These are phyloP conservation scores for Diplodia intermedia DNA, from an alignment of 2,329 filamentous ascomycete genomes.

Conservation along the genomic window DNA sequence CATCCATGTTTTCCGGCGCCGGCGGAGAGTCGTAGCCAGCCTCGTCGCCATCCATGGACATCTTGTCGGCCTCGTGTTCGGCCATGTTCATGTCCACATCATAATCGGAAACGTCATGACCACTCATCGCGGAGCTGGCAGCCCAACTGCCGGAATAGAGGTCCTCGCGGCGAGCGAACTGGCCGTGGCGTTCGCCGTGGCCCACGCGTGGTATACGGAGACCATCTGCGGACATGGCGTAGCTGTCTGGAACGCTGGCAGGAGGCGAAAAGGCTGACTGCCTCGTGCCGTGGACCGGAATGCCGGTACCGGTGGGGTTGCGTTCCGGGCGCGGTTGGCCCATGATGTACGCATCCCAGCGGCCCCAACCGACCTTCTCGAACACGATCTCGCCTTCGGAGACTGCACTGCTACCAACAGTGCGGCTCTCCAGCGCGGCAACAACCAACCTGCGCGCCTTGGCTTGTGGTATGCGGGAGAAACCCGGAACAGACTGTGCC, in stretches of 20 bases:
- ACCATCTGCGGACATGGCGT: slow-evolving; percentile 51
- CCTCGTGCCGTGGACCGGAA: slow-evolving; percentile 36
- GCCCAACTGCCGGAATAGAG: slow-evolving; percentile 65
- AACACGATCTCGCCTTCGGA: slow-evolving; percentile 46
- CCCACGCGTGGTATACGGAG: slow-evolving; percentile 55
- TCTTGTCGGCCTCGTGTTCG: slow-evolving; percentile 90
- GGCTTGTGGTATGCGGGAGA: slow-evolving; percentile 83
- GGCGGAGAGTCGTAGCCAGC: slow-evolving; percentile 29
- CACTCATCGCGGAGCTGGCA: slow-evolving; percentile 76
- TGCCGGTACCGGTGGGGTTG: slow-evolving; percentile 6
- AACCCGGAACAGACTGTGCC: slow-evolving; percentile 90
- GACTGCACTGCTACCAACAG: slow-evolving; percentile 13
- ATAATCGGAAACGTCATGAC: slow-evolving; percentile 66
- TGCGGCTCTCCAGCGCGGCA: slow-evolving; percentile 83
- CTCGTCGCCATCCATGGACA: slow-evolving; percentile 86
- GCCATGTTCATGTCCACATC: slow-evolving; percentile 66
- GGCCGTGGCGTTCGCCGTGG: slow-evolving; percentile 33
- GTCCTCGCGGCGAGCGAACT: slow-evolving; percentile 39
- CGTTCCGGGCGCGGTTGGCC: slow-evolving; percentile 63
- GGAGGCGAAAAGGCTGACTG: slow-evolving; percentile 53
- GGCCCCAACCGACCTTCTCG: slow-evolving; percentile 96
- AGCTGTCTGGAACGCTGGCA: slow-evolving; percentile 57
- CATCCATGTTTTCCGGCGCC: slow-evolving; percentile 72
- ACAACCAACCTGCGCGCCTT: slow-evolving; percentile 92
- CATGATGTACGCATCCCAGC: slow-evolving; percentile 85